A percentile compares a stretch with the other conserved stretches of the same genome.
phyloP scores from a whole-genome alignment of 2,329 filamentous ascomycete species.

The Penicillium sclerotigenum region DNA sequence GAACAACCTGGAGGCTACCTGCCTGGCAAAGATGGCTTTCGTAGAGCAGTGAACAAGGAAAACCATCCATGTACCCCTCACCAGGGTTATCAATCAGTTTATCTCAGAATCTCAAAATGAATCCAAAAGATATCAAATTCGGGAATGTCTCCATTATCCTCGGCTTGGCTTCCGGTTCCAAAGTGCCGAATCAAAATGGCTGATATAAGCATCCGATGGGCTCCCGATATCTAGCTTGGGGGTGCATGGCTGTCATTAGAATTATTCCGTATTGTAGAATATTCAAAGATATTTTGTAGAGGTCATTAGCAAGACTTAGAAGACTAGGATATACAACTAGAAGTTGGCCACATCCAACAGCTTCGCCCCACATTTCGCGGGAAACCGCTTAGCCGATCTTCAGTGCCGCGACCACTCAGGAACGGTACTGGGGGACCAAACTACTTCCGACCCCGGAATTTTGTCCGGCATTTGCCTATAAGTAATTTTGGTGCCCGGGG shows the following conservation, averaged over 20 bases:
- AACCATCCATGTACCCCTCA: not conserved
- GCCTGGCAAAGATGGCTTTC: not conserved
- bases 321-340: not conserved
- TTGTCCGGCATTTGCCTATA: constrained; percentile 42
- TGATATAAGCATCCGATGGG: constrained; percentile 1
- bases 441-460: constrained; percentile 32
- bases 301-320: no score
- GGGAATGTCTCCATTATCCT: not conserved
- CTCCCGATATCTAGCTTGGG: not conserved
- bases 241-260: no score
- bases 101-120: not conserved
- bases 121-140: not conserved
- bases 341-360: not conserved
- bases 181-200: constrained; percentile 1
- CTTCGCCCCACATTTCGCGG: constrained; percentile 28
- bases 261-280: not conserved
- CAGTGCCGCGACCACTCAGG: constrained; percentile 27
- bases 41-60: not conserved
- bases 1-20: constrained; percentile 15
- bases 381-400: constrained; percentile 39
- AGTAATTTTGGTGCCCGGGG: constrained; percentile 18
- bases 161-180: not conserved
- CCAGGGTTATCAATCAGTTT: not conserved
- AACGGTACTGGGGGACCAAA: constrained; percentile 19
- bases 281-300: not conserved